A percentile compares a stretch with the other conserved stretches of the same genome.
These are phyloP conservation scores for Leccinum pallidistipes DNA, from an alignment of 1,284 basidiomycete species.

Conservation along the genomic window DNA sequence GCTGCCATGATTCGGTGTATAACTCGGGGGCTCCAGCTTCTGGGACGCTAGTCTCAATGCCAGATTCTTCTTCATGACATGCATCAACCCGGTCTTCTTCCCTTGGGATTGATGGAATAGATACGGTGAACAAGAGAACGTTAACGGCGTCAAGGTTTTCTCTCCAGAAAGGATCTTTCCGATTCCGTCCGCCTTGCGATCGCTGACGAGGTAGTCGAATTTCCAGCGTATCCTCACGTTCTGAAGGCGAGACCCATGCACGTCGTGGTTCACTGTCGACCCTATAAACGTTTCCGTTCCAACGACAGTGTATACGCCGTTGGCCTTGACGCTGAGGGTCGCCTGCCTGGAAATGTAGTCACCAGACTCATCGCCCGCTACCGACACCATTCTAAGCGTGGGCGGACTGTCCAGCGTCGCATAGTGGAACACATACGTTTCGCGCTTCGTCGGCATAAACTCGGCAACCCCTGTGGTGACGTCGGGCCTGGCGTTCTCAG, in stretches of 20 bases:
- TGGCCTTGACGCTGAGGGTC: slow-evolving; percentile 59
- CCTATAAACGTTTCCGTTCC: slow-evolving; percentile 53
- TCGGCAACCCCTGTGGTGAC: slow-evolving; percentile 47
- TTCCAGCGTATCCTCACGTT: slow-evolving; percentile 60
- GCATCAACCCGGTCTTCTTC: slow-evolving; percentile 64
- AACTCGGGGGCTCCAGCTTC: slow-evolving; percentile 49
- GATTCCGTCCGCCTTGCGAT: slow-evolving; percentile 46
- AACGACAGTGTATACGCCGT: slow-evolving; percentile 71
- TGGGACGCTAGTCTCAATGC: slow-evolving; percentile 57
- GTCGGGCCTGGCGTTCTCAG: slow-evolving; percentile 25
- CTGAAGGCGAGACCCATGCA: slow-evolving; percentile 18
- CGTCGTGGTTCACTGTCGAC: slow-evolving; percentile 19
- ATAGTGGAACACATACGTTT: slow-evolving; percentile 69
- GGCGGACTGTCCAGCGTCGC: slow-evolving; percentile 68
- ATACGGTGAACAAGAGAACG: slow-evolving; percentile 70
- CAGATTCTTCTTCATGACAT: slow-evolving; percentile 68
- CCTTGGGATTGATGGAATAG: slow-evolving; percentile 64
- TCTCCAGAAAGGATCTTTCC: slow-evolving; percentile 58
- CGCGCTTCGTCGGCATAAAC: slow-evolving; percentile 60
- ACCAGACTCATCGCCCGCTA: slow-evolving; percentile 60
- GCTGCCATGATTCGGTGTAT: slow-evolving; percentile 4
- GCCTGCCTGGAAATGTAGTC: slow-evolving; percentile 77
- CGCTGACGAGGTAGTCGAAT: slow-evolving; percentile 74
- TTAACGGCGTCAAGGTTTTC: slow-evolving; percentile 67
- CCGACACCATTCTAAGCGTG: slow-evolving; percentile 61